A percentile compares a stretch with the other conserved stretches of the same genome.
phyloP scores from a whole-genome alignment of 2,329 filamentous ascomycete species.

The Alternaria gaisen region DNA sequence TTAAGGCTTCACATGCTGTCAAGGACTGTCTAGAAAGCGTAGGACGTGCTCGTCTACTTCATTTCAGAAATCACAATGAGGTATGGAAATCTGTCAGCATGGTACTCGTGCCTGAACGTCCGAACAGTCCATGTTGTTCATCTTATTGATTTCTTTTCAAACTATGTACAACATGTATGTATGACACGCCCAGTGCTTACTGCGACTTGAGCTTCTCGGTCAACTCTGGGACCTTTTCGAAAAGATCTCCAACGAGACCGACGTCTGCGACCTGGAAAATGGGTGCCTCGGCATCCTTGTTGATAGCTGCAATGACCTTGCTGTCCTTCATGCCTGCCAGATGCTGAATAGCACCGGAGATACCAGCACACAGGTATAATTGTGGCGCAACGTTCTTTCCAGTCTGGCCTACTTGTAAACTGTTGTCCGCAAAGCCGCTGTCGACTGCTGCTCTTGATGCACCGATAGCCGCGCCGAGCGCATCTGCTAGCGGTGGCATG shows the following conservation, averaged over 20 bases:
- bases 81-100: not conserved
- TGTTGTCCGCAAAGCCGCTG: constrained; percentile 98
- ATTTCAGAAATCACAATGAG: not conserved
- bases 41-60: not conserved
- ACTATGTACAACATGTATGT: constrained; percentile 21
- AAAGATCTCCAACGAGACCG: constrained; percentile 92
- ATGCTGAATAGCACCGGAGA: constrained; percentile 97
- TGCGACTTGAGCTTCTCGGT: constrained; percentile 86
- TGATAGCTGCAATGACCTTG: constrained; percentile 98
- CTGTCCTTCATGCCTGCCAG: constrained; percentile 99
- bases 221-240: constrained; percentile 93
- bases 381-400: constrained; percentile 98
- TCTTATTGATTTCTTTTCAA: not conserved
- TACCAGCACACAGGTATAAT: constrained; percentile 93
- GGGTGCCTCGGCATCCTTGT: constrained; percentile 95
- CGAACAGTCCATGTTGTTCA: not conserved
- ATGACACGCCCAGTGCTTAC: constrained; percentile 22
- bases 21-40: not conserved
- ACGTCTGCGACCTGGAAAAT: constrained; percentile 99
- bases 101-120: not conserved
- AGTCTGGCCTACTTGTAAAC: constrained; percentile 96
- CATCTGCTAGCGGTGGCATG: constrained; percentile 91
- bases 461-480: constrained; percentile 92
- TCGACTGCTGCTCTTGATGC: constrained; percentile 95
- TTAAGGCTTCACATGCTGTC: not conserved